Conservation (phyloP, 371 early-diverging fungal genomes). For the Lichtheimia ornata region DNA sequence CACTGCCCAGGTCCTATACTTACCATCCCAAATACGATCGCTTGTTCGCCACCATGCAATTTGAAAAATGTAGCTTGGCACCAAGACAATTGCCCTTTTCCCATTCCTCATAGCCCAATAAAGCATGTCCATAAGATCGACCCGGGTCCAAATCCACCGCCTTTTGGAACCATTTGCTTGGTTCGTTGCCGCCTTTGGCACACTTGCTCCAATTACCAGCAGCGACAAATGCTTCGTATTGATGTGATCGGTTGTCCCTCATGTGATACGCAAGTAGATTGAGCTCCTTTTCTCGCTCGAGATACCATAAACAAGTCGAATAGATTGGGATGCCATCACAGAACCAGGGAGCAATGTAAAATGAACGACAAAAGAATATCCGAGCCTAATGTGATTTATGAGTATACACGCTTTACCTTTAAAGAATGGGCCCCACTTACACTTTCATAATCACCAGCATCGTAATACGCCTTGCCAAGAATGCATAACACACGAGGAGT, state of each 20-base stretch:
- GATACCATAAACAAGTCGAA: conserved; percentile 46
- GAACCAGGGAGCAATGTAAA: conserved; percentile 43
- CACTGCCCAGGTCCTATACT: background rate
- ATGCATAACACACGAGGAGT: conserved; percentile 35
- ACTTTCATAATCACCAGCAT: conserved; percentile 33
- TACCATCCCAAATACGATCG: conserved; percentile 42
- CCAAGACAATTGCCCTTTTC: conserved; percentile 33
- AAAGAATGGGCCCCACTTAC: conserved; percentile 6
- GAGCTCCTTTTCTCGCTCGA: conserved; percentile 38
- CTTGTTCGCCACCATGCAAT: conserved; percentile 32
- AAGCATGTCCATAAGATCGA: conserved; percentile 33
- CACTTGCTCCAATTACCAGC: conserved; percentile 48
- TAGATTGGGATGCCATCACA: conserved; percentile 41
- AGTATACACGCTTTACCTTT: too few species aligned
- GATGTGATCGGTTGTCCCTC: conserved; percentile 35
- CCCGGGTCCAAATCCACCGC: conserved; percentile 33
- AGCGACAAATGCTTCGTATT: conserved; percentile 42
- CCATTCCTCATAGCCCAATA: conserved; percentile 46
- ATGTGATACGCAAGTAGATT: conserved; percentile 43
- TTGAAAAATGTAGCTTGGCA: conserved; percentile 36
- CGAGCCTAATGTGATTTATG: conserved; percentile 14
- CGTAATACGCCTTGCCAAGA: conserved; percentile 42
- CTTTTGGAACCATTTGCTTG: conserved; percentile 41
- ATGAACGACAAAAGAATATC: conserved; percentile 37
- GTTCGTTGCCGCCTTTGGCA: conserved; percentile 28